Evolutionary conservation across 257 asterid species (phyloP).

Genomic region (Cinchona pubescens): DNA sequence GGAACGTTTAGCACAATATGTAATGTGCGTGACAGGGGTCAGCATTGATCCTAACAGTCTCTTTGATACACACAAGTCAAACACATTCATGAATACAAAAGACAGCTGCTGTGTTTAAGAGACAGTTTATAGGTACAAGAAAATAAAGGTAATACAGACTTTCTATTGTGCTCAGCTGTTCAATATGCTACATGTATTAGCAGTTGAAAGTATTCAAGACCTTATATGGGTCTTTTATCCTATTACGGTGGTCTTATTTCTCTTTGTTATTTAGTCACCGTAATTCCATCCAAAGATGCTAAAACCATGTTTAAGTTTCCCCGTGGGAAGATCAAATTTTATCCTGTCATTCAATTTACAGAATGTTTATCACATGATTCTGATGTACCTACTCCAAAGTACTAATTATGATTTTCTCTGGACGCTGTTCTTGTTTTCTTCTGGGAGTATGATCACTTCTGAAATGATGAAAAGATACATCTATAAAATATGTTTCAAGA

Average conservation of each 20-base stretch:
- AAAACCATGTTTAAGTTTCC: not conserved
- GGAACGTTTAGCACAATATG: conserved; percentile 71
- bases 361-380: not conserved
- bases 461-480: not conserved
- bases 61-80: conserved; percentile 97
- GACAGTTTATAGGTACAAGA: conserved; percentile 92
- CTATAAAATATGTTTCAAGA: not conserved
- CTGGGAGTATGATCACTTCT: not conserved
- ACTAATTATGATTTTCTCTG: not conserved
- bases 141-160: conserved; percentile 70
- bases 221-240: not conserved
- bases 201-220: not conserved
- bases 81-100: conserved; percentile 97
- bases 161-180: conserved; percentile 17
- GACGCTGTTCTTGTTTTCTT: not conserved
- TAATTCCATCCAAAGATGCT: not conserved
- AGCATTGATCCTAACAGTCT: conserved; percentile 80
- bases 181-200: not conserved
- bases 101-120: conserved; percentile 91
- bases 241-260: not conserved
- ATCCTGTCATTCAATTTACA: not conserved
- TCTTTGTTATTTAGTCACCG: not conserved
- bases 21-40: conserved; percentile 72
- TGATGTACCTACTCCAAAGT: not conserved
- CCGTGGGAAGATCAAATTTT: not conserved